Evolutionary conservation across 441 rosid species (phyloP), one percentile per base, ranked within the genome.

Genomic region (Eruca vesicaria): DNA sequence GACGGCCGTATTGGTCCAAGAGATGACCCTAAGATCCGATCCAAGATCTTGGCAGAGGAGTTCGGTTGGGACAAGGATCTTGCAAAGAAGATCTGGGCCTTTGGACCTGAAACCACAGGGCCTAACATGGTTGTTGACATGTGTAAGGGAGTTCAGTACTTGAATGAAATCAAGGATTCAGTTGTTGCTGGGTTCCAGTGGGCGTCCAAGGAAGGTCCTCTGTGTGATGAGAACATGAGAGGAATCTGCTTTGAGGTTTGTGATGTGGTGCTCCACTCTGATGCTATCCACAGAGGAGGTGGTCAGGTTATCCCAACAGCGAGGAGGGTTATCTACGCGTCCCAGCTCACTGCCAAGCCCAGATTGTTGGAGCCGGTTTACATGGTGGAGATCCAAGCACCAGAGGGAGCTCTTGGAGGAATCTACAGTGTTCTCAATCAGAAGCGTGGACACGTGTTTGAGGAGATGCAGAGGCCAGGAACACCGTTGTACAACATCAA

Each of bases 401-500:
- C 82, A 0, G 82, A 79, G 26, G 79, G 79, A 50, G 82, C 79
- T 1, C 76, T 79, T 8, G 82, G 82, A 64, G 82, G 82, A 41
- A 79, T 79, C 7, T 79, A 79, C 79, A 79, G 82, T 5, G 82
- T 79, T 59, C 82, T 79, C 68, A 79, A 79, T 79, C 82, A 79
- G 76, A 79, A 79, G 79, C 55, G 82, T 29, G 82, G 82, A 3
- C 82, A 75, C 41, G 82, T 79, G 0, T 79, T 79, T 1, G 82
- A 79, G 73, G 82, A 79, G 74, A 79, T 79, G 79, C 82, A 79
- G 76, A 79, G 82, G 82, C 82, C 76, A 3, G 82, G 82, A 69
- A 79, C 82, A 4, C 82, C 82, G 0, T 16, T 79, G 18, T 79
- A 79, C 69, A 79, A 79, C 79, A 79, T 79, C 53, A 79, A 79